phyloP scores from a whole-genome alignment of 2,329 filamentous ascomycete species.

The Ceratocystis colombiana region DNA sequence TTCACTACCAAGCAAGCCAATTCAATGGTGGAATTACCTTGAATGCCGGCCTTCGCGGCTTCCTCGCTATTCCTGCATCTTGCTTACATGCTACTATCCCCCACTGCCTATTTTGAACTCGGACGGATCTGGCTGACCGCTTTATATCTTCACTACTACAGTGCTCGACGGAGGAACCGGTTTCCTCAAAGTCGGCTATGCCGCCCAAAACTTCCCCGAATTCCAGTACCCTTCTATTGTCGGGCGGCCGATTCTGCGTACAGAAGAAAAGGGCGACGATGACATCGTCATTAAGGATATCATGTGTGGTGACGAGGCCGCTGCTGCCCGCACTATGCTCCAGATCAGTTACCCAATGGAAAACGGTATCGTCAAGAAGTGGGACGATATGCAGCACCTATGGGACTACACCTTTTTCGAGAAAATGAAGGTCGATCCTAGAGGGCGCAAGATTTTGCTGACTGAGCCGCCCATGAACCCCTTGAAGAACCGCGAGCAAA shows the following conservation, averaged over 20 bases:
- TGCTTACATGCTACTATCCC: not conserved
- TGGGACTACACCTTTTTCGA: slow-evolving; percentile 99
- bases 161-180: slow-evolving; percentile 99
- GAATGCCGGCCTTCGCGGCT: not conserved
- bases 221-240: slow-evolving; percentile 98
- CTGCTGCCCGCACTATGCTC: slow-evolving; percentile 89
- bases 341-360: slow-evolving; percentile 99
- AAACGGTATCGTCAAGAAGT: slow-evolving; percentile 98
- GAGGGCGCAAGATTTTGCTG: slow-evolving; percentile 89
- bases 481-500: slow-evolving; percentile 89
- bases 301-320: slow-evolving; percentile 98
- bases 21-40: not conserved
- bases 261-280: slow-evolving; percentile 65
- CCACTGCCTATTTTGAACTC: slow-evolving; percentile 19
- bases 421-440: slow-evolving; percentile 87
- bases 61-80: not conserved
- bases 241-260: slow-evolving; percentile 90
- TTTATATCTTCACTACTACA: slow-evolving; percentile 34
- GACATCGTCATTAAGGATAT: slow-evolving; percentile 81
- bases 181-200: slow-evolving; percentile 99
- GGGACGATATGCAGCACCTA: slow-evolving; percentile 99
- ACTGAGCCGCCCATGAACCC: slow-evolving; percentile 98
- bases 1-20: not conserved
- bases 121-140: slow-evolving; percentile 16
- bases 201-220: slow-evolving; percentile 98